Evolutionary conservation across 164 flowering plant genomes (phyloP).

Genomic region (Kalanchoe fedtschenkoi): DNA sequence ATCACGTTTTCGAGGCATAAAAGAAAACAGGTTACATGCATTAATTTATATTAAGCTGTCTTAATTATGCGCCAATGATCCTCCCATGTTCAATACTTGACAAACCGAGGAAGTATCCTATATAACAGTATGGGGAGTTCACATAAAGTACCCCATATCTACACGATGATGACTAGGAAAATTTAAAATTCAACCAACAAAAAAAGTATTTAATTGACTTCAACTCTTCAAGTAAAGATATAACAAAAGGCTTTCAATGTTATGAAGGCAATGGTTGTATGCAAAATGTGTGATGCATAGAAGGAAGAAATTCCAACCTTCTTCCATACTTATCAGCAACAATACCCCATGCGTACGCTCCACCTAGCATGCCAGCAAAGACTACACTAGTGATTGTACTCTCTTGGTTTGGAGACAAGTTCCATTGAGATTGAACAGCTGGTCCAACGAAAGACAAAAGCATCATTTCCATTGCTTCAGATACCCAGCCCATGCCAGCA

Average conservation of each 20-base stretch:
- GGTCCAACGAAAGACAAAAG: constrained; percentile 86
- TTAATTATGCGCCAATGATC: no score
- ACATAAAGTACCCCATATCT: no score
- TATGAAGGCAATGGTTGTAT: background rate
- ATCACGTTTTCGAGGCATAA: no score
- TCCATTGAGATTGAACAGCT: constrained; percentile 68
- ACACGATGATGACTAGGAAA: no score
- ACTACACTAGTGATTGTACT: constrained; percentile 69
- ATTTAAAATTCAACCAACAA: no score
- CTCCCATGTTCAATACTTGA: no score
- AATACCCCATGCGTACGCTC: constrained; percentile 82
- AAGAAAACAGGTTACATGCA: no score
- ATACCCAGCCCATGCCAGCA: constrained; percentile 77
- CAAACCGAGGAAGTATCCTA: no score
- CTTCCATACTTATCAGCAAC: constrained; percentile 76
- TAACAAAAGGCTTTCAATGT: background rate
- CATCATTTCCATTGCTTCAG: constrained; percentile 99
- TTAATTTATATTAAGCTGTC: no score
- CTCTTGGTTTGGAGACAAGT: constrained; percentile 61
- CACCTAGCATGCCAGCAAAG: constrained; percentile 87
- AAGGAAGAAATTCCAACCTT: constrained; percentile 27
- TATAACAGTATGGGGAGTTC: no score
- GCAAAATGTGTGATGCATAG: background rate
- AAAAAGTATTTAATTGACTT: background rate
- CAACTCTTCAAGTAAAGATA: background rate